Base-by-base conservation (phyloP, 2,329 filamentous ascomycete genomes). In the Arthrinium phaeospermum region DNA sequence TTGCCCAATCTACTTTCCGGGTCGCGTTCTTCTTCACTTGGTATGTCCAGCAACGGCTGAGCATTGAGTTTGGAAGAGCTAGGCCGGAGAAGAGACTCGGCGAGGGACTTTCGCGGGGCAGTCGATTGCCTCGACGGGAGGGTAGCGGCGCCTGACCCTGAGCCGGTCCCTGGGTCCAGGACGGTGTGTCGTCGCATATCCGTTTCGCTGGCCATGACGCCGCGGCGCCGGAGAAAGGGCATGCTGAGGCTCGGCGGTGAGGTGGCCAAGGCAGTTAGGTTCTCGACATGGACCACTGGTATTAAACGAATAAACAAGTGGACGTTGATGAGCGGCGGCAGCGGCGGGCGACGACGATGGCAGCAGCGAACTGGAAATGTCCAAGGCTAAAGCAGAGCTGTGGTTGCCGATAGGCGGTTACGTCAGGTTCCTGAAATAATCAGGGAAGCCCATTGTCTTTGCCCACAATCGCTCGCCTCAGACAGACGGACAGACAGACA, bases 181-280 rank as follows among this genome's bases (percentile, higher is more conserved):
- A 83, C 73, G 73, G 84, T 85, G 77, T 88, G 87, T 70, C 87
- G 87, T 79, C 87, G 87, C 83, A 88, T 89, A 75, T 90, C 88
- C 74, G 84, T 85, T 79, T 91, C 88, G 85, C 86, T 89, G 82
- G 85, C 87, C 85, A 86, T 83, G 78, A 87, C 88, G 83, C 87
- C 88, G 80, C 88, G 88, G 81, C 88, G 88, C 83, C 89, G 89
- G 82, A 90, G 84, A 77, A 91, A 89, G 78, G 89, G 88, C 89
- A 91, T 91, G 78, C 75, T 82, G 79, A 69, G 30, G 67, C 57
- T 64, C 57, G 57, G 57, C 34, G 57, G 57, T 64, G 34, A 41
- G 19, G 12, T 64, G n/a, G 34, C 57, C 16, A 64, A 64, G 10
- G 57, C 13, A 7, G 37, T n/a, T n/a, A 64, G 57, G 22, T 41